Base-by-base conservation (phyloP, 768 basidiomycete genomes). In the Phlebiopsis flavidoalba region DNA sequence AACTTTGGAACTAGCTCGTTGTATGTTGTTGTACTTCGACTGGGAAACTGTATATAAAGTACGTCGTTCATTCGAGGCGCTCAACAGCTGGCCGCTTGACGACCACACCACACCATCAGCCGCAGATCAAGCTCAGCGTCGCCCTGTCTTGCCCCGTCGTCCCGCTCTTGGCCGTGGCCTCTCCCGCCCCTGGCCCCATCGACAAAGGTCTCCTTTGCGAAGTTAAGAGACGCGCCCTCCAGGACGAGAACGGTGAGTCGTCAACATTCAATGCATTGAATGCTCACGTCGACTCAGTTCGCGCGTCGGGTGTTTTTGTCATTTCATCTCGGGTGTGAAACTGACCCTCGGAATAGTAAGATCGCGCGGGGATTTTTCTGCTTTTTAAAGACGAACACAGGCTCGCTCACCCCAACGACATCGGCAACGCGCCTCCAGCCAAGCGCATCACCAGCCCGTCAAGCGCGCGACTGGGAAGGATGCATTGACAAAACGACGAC, bases 401-500 rank as follows among this genome's bases (percentile, higher is more conserved):
- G 62, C 19, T 36, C 35, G 47, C 40, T 7, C 62, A 63, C 37
- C 58, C 62, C 11, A 53, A 61, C 21, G 61, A 35, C 37, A 50
- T 35, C 8, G 50, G 51, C 4, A 35, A 22, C 45, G n/a, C 19
- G 8, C 31, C 43, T 10, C 24, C 57, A 6, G 56, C 15, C 8
- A 33, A 40, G 17, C 37, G n/a, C 51, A 40, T 15, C 60, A 43
- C 8, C 40, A 43, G 26, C 11, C 33, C 17, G 22, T 31, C 14
- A 58, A 59, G 26, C 61, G 61, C 17, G 57, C 55, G 8, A 47
- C 51, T 8, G 58, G 61, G 31, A 43, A n/a, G 11, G 53, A 21
- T n/a, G 17, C 69, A 8, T 65, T 72, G 50, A 66, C 64, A 12
- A n/a, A 67, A 72, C 59, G 59, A 71, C 49, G 31, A 55, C 8